Base-by-base conservation (phyloP, 2,329 filamentous ascomycete genomes). In the Davidsoniella virescens region DNA sequence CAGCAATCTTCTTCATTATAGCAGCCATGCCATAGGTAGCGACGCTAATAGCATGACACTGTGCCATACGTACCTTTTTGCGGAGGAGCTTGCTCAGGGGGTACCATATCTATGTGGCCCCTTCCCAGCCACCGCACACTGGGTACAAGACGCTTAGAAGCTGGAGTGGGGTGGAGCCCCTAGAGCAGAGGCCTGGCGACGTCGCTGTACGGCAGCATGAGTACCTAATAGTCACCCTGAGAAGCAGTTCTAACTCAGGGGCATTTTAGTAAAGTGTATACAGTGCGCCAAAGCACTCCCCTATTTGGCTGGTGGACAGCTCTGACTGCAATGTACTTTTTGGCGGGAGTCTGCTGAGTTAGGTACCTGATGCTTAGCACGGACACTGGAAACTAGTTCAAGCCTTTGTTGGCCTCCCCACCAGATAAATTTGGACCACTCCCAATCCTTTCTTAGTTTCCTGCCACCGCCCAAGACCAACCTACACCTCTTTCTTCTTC, bases 381-480 rank as follows among this genome's bases (percentile, higher is more conserved):
- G 48, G 52, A 53, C 48, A 39, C 45, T 44, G 45, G 45, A 41
- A 40, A 45, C 20, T 33, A 37, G 45, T 43, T 53, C 33, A 44
- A 29, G 40, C 44, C 51, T 53, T 37, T 43, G 51, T 47, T 53
- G 51, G 48, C 52, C 48, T 53, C 51, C 47, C 51, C 52, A 53
- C 52, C 44, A 53, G 52, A 53, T 53, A 53, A 53, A 53, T 53
- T 53, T 47, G 51, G 51, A 53, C 52, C 52, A 51, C 52, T 49
- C 52, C 52, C 52, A 53, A 47, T 53, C 47, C 52, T 50, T 53
- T 53, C 49, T 51, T 48, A 47, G 52, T 53, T 47, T 50, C 44
- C 52, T 48, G 44, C 48, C 48, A 44, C 52, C 47, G 44, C 52
- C 47, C 45, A 41, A 50, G 48, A 47, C 8, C 40, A 52, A 52